phyloP scores from a whole-genome alignment of 306 rosid genomes.

The Pachyrhizus erosus region DNA sequence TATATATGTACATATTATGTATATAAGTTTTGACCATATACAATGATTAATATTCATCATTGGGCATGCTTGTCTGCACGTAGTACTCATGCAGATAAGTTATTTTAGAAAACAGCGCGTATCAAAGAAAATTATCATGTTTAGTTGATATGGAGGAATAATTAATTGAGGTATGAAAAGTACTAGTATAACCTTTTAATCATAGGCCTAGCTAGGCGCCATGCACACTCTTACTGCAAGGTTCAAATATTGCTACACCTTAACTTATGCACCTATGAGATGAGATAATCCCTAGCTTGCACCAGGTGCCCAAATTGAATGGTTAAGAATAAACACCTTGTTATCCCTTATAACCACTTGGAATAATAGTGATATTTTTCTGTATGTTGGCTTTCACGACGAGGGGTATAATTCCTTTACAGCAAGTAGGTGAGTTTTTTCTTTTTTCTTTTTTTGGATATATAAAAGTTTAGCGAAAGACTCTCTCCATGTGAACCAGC shows the following conservation, averaged over 20 bases:
- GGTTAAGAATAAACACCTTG: conserved; percentile 40
- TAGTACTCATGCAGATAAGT: conserved; percentile 31
- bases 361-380: conserved; percentile 8
- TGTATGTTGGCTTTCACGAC: not conserved
- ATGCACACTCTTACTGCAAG: not conserved
- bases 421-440: conserved; percentile 27
- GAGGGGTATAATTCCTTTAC: conserved; percentile 23
- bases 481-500: not conserved
- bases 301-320: conserved; percentile 46
- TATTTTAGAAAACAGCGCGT: conserved; percentile 5
- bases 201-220: not conserved
- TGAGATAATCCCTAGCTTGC: conserved; percentile 27
- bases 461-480: not conserved
- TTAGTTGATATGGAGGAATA: conserved; percentile 35
- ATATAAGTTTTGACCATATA: not conserved
- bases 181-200: conserved; percentile 3
- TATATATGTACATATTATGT: too few species aligned
- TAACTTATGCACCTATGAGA: not conserved
- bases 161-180: not conserved
- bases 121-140: not conserved
- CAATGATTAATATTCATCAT: not conserved
- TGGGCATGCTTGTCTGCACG: conserved; percentile 14
- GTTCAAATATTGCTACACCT: not conserved
- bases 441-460: too few species aligned
- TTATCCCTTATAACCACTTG: conserved; percentile 9